A percentile compares a stretch with the other conserved stretches of the same genome.
These are phyloP conservation scores for Nepenthes alata DNA, from an alignment of 179 eudicot genomes.

Conservation along the genomic window DNA sequence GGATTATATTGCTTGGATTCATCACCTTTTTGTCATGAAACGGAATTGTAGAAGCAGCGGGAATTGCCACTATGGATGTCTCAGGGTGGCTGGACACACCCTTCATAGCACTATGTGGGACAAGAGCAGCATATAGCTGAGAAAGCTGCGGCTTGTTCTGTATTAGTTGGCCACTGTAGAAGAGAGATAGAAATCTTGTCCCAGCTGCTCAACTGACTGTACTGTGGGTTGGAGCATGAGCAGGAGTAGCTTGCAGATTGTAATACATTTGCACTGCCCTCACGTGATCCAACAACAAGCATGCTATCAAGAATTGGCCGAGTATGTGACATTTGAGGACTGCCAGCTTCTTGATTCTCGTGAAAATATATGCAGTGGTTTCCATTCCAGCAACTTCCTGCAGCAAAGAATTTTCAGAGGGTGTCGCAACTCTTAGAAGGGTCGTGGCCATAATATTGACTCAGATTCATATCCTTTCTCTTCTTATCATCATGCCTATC, in stretches of 20 bases:
- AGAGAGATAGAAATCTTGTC: slow-evolving; percentile 26
- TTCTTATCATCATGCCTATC: too few relatives aligned
- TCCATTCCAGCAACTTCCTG: slow-evolving; percentile 55
- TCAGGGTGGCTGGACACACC: slow-evolving; percentile 3
- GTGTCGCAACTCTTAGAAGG: slow-evolving; percentile 20
- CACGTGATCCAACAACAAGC: slow-evolving; percentile 15
- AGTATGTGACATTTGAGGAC: slow-evolving; percentile 12
- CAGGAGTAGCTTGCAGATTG: slow-evolving; percentile 4
- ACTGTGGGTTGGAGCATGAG: slow-evolving; percentile 10
- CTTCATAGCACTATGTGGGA: too few relatives aligned
- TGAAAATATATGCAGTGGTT: slow-evolving; percentile 61
- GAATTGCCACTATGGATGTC: slow-evolving; percentile 7
- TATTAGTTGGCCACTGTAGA: slow-evolving; percentile 34
- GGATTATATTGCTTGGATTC: slow-evolving; percentile 27
- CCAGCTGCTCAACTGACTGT: slow-evolving; percentile 24
- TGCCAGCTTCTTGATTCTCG: slow-evolving; percentile 16
- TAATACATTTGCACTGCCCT: slow-evolving; percentile 16
- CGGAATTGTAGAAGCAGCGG: slow-evolving; percentile 10
- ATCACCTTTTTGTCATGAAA: slow-evolving; percentile 15
- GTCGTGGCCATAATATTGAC: slow-evolving; percentile 16
- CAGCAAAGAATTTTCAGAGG: slow-evolving; percentile 57
- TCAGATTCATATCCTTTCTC: too few relatives aligned
- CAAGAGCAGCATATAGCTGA: slow-evolving; percentile 19
- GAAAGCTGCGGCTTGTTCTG: slow-evolving; percentile 38
- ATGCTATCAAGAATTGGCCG: slow-evolving; percentile 5